A percentile compares a stretch with the other conserved stretches of the same genome.
Conservation (phyloP, 176 grass and related monocot genomes). For the Luzula sylvatica region DNA sequence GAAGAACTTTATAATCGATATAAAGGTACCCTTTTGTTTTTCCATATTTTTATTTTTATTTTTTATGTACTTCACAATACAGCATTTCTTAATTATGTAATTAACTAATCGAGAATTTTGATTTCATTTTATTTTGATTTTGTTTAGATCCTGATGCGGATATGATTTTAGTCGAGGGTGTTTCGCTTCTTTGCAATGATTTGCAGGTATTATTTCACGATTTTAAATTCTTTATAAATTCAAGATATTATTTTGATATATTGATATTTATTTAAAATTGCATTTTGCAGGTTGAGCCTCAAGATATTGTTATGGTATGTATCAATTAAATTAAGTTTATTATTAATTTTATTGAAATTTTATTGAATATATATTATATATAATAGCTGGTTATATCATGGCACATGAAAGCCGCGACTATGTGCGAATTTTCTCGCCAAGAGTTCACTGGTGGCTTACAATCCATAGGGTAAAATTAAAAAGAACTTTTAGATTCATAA, state of each 20-base stretch:
- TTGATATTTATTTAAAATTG: conserved; percentile 11
- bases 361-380: too few species aligned
- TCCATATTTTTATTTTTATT: background rate
- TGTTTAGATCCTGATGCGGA: conserved; percentile 71
- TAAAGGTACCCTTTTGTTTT: conserved; percentile 59
- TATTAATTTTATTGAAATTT: background rate
- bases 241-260: conserved; percentile 8
- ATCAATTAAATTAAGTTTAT: conserved; percentile 5
- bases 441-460: conserved; percentile 87
- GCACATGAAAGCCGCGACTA: conserved; percentile 99
- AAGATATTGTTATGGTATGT: conserved; percentile 96
- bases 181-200: conserved; percentile 93
- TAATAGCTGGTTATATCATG: conserved; percentile 97
- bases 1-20: conserved; percentile 90
- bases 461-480: conserved; percentile 77
- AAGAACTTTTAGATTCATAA: conserved; percentile 5
- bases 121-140: conserved; percentile 7
- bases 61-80: background rate
- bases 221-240: conserved; percentile 16
- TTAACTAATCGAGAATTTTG: background rate
- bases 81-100: background rate
- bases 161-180: conserved; percentile 90
- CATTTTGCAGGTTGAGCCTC: conserved; percentile 83
- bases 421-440: conserved; percentile 95
- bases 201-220: conserved; percentile 37